phyloP scores from a whole-genome alignment of 768 basidiomycete species.

The Rhodosporidiobolus odoratus region DNA sequence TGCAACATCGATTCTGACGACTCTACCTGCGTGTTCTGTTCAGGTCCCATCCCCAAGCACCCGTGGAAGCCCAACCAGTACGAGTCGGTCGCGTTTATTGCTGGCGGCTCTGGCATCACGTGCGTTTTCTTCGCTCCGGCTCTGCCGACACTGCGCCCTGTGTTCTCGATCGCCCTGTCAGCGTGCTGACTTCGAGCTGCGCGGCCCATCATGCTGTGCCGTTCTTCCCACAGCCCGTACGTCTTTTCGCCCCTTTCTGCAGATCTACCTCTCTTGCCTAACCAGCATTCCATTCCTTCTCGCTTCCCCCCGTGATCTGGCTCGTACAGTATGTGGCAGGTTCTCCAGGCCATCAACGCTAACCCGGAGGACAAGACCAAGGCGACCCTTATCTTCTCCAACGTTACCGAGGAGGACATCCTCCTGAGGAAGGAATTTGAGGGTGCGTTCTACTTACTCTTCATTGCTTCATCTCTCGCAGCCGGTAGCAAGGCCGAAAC shows the following conservation, averaged over 20 bases:
- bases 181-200: no score
- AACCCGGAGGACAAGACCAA: constrained; percentile 82
- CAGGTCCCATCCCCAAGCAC: constrained; percentile 71
- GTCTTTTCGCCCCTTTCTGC: not conserved
- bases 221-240: constrained; percentile 6
- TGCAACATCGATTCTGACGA: not conserved
- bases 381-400: constrained; percentile 86
- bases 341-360: constrained; percentile 32
- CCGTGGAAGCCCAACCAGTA: constrained; percentile 77
- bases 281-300: constrained; percentile 45
- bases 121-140: constrained; percentile 46
- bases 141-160: constrained; percentile 49
- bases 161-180: not conserved
- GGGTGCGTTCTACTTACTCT: constrained; percentile 39
- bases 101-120: constrained; percentile 84
- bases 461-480: not conserved
- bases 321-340: no score
- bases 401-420: constrained; percentile 84
- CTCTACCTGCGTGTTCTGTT: no score
- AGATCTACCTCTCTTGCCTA: no score
- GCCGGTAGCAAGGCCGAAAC: no score
- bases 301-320: constrained; percentile 58
- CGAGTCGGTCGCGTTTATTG: constrained; percentile 66
- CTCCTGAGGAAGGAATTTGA: constrained; percentile 76
- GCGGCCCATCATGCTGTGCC: not conserved